phyloP scores from a whole-genome alignment of 2,329 filamentous ascomycete genomes.

The Ceratocystis papillata region DNA sequence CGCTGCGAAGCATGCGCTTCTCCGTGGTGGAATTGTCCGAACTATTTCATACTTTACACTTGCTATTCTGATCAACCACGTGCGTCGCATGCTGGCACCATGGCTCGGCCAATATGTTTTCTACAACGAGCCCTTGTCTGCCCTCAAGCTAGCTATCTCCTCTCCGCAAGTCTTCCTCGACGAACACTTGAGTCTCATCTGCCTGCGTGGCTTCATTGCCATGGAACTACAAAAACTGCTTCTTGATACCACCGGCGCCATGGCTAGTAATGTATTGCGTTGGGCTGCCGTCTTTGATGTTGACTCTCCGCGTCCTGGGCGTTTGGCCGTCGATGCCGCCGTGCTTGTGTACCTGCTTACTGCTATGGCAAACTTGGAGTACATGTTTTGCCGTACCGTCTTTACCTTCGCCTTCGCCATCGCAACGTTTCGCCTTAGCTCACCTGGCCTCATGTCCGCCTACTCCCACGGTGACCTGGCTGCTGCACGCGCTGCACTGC shows the following conservation, averaged over 20 bases:
- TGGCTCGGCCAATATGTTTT: slow-evolving; percentile 29
- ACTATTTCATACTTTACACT: slow-evolving; percentile 29
- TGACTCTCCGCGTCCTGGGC: slow-evolving; percentile 22
- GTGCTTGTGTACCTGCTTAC: slow-evolving; percentile 22
- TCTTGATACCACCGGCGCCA: slow-evolving; percentile 19
- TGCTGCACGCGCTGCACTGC: slow-evolving; percentile 18
- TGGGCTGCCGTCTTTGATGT: slow-evolving; percentile 23
- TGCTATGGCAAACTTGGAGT: slow-evolving; percentile 23
- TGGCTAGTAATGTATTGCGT: slow-evolving; percentile 22
- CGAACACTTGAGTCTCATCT: slow-evolving; percentile 26
- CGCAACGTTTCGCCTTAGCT: slow-evolving; percentile 20
- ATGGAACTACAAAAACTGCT: slow-evolving; percentile 26
- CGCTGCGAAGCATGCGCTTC: slow-evolving; percentile 25
- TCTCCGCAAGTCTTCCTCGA: slow-evolving; percentile 33
- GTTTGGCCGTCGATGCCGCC: slow-evolving; percentile 19
- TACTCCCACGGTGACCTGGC: slow-evolving; percentile 19
- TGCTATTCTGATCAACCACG: slow-evolving; percentile 35
- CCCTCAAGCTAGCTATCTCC: slow-evolving; percentile 32
- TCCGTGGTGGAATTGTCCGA: slow-evolving; percentile 28
- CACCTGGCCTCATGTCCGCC: slow-evolving; percentile 20
- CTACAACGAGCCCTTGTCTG: slow-evolving; percentile 30
- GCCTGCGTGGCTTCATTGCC: slow-evolving; percentile 18
- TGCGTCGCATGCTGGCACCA: slow-evolving; percentile 31
- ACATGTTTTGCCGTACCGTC: slow-evolving; percentile 21
- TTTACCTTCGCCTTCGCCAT: slow-evolving; percentile 21